phyloP scores from a whole-genome alignment of 768 basidiomycete genomes.

The Leucocoprinus birnbaumii region DNA sequence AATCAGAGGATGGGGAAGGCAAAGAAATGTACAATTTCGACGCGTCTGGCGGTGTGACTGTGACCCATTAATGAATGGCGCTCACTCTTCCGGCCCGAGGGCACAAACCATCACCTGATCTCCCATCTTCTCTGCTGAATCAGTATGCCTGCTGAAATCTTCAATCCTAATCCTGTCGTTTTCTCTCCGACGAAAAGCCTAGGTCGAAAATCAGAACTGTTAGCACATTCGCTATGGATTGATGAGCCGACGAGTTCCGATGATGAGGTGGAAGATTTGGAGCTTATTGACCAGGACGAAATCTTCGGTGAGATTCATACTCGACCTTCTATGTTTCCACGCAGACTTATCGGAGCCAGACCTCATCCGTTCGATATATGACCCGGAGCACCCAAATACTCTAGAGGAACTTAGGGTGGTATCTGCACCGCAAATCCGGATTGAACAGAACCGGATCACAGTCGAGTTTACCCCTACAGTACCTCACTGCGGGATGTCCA shows the following conservation, averaged over 20 bases:
- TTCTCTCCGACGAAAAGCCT: slow-evolving; percentile 54
- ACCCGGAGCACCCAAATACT: slow-evolving; percentile 93
- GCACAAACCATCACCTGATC: slow-evolving; percentile 15
- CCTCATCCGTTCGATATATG: slow-evolving; percentile 86
- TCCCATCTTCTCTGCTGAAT: slow-evolving; percentile 5
- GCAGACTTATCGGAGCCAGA: slow-evolving; percentile 43
- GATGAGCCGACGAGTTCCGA: slow-evolving; percentile 41
- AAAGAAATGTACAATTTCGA: slow-evolving; percentile 2
- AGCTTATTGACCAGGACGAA: slow-evolving; percentile 88
- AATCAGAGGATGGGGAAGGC: slow-evolving; percentile 2
- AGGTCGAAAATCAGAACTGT: slow-evolving; percentile 37
- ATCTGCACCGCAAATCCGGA: slow-evolving; percentile 77
- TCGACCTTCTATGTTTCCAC: neutral
- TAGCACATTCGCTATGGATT: slow-evolving; percentile 60
- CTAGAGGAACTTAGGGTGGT: slow-evolving; percentile 96
- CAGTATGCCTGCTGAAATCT: slow-evolving; percentile 55
- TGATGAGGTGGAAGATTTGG: slow-evolving; percentile 50
- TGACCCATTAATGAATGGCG: slow-evolving; percentile 10
- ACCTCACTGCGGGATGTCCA: slow-evolving; percentile 97
- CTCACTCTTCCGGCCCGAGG: slow-evolving; percentile 5
- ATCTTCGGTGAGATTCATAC: slow-evolving; percentile 69
- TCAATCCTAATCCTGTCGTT: slow-evolving; percentile 90
- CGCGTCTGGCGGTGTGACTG: slow-evolving; percentile 12
- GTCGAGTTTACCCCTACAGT: slow-evolving; percentile 98
- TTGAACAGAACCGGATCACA: slow-evolving; percentile 58